These are phyloP conservation scores for Penicillium waksmanii DNA, from an alignment of 495 filamentous ascomycete species.

Conservation along the genomic window DNA sequence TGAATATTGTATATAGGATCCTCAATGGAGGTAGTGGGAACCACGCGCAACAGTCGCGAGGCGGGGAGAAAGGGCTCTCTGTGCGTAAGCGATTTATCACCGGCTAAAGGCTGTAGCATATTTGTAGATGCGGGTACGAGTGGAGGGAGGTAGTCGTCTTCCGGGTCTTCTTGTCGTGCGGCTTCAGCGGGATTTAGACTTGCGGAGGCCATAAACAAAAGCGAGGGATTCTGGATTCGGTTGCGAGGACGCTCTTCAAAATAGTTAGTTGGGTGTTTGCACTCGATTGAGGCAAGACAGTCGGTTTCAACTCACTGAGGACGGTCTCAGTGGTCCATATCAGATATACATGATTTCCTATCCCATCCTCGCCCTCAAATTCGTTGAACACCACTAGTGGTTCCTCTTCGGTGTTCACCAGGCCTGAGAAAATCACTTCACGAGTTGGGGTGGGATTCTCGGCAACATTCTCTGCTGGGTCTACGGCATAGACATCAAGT, in stretches of 20 bases:
- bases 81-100: constrained; percentile 67
- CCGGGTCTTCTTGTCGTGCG: constrained; percentile 48
- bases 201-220: constrained; percentile 77
- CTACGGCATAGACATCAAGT: constrained; percentile 73
- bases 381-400: constrained; percentile 64
- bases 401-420: constrained; percentile 60
- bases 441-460: constrained; percentile 54
- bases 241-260: constrained; percentile 67
- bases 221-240: constrained; percentile 74
- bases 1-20: constrained; percentile 66
- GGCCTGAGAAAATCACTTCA: constrained; percentile 68
- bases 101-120: constrained; percentile 74
- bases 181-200: constrained; percentile 61
- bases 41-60: constrained; percentile 75
- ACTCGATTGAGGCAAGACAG: background rate
- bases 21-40: constrained; percentile 63
- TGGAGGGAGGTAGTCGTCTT: constrained; percentile 77
- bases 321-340: constrained; percentile 82
- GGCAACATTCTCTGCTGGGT: constrained; percentile 52
- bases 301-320: constrained; percentile 51
- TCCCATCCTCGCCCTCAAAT: constrained; percentile 56
- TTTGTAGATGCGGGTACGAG: constrained; percentile 77
- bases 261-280: constrained; percentile 21
- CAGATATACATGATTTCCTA: constrained; percentile 64
- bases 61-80: constrained; percentile 77